Evolutionary conservation across 192 early-diverging fungal genomes (phyloP).

Genomic region (Coemansia guatemalensis): DNA sequence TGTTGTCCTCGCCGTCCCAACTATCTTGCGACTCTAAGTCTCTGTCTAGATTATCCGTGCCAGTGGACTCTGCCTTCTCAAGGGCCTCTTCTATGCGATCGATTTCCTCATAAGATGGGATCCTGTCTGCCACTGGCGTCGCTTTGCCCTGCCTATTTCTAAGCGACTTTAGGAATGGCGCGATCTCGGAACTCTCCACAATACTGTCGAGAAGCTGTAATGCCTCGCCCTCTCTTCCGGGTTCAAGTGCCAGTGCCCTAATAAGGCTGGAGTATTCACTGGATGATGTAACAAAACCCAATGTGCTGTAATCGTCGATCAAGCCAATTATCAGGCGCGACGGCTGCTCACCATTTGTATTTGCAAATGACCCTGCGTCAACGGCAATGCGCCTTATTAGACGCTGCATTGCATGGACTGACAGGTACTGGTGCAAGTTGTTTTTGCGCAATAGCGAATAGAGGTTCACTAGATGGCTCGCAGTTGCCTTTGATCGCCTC

Average conservation of each 20-base stretch:
- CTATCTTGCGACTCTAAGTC: neutral
- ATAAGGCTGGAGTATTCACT: slow-evolving; percentile 46
- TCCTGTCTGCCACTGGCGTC: slow-evolving; percentile 7
- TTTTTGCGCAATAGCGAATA: slow-evolving; percentile 23
- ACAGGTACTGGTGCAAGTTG: slow-evolving; percentile 34
- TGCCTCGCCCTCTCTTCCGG: slow-evolving; percentile 37
- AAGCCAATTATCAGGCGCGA: slow-evolving; percentile 27
- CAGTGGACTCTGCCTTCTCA: slow-evolving; percentile 3
- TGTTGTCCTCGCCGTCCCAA: neutral
- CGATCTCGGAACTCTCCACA: slow-evolving; percentile 38
- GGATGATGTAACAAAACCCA: slow-evolving; percentile 26
- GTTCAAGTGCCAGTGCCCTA: slow-evolving; percentile 36
- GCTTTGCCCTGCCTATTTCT: neutral
- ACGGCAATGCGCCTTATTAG: slow-evolving; percentile 24
- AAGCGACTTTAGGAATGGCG: slow-evolving; percentile 23
- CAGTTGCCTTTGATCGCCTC: neutral
- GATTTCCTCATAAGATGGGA: slow-evolving; percentile 47
- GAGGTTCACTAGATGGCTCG: slow-evolving; percentile 13
- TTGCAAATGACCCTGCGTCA: neutral
- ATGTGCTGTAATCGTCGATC: slow-evolving; percentile 32
- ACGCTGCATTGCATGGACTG: slow-evolving; percentile 36
- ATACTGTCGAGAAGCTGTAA: slow-evolving; percentile 45
- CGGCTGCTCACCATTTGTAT: slow-evolving; percentile 4
- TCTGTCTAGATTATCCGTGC: neutral
- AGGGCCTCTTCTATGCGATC: slow-evolving; percentile 32